These are phyloP conservation scores for Amaranthus hypochondriacus DNA, from an alignment of 148 eudicot genomes.

Conservation along the genomic window DNA sequence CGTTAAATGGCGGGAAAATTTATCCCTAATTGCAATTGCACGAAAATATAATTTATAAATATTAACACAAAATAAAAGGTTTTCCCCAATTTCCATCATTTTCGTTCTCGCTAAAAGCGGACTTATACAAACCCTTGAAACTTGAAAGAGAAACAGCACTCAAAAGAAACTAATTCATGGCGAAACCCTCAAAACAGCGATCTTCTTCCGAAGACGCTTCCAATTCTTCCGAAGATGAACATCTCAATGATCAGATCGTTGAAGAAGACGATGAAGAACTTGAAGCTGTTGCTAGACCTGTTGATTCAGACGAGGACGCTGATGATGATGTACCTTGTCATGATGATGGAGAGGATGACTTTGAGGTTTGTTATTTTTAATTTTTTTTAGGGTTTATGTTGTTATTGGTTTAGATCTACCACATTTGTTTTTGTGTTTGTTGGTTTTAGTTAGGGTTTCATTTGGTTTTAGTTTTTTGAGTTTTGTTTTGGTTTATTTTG, in stretches of 20 bases:
- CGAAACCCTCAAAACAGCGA: constrained; percentile 46
- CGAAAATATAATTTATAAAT: background rate
- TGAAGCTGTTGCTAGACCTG: constrained; percentile 53
- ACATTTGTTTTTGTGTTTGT: background rate
- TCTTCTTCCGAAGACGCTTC: constrained; percentile 41
- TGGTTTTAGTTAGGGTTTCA: constrained; percentile 12
- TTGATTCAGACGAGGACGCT: constrained; percentile 35
- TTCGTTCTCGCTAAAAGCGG: background rate
- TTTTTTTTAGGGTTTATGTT: background rate
- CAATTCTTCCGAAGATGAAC: constrained; percentile 52
- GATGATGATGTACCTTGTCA: constrained; percentile 25
- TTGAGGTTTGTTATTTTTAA: background rate
- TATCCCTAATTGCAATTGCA: background rate
- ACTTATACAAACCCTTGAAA: background rate
- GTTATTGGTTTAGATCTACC: constrained; percentile 15
- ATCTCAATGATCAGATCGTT: constrained; percentile 34
- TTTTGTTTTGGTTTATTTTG: background rate
- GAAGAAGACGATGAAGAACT: constrained; percentile 73
- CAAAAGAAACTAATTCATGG: constrained; percentile 21
- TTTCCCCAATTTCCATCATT: background rate
- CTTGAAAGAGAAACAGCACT: background rate
- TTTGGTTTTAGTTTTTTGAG: background rate
- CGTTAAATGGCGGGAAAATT: constrained; percentile 29
- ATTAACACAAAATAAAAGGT: background rate
- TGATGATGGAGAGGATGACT: constrained; percentile 32